A percentile compares a stretch with the other conserved stretches of the same genome.
Evolutionary conservation across 139 green algal species (phyloP).

Genomic region (Parachlorella kessleri): DNA sequence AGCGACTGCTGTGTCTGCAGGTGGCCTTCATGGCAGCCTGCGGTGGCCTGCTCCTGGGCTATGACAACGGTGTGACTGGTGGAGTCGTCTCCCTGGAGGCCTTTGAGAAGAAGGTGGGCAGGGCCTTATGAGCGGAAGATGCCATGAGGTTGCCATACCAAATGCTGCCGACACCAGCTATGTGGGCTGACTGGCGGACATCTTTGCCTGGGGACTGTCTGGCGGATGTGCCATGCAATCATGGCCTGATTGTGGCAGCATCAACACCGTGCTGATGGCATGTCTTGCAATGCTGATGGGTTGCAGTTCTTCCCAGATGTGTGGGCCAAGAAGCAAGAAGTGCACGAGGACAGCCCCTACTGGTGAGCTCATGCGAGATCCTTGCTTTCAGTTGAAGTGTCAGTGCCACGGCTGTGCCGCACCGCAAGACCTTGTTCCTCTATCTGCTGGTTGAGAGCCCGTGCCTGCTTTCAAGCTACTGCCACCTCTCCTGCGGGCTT

Average conservation of each 20-base stretch:
- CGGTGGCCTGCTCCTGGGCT: too few species aligned
- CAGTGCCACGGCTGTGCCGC: too few species aligned
- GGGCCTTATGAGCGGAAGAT: background rate
- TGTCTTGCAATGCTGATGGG: background rate
- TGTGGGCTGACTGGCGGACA: conserved; percentile 42
- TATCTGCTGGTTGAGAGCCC: too few species aligned
- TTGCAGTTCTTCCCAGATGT: too few species aligned
- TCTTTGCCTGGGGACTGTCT: too few species aligned
- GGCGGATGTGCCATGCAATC: background rate
- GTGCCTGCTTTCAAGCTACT: too few species aligned
- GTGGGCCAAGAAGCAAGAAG: too few species aligned
- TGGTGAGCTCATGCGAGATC: background rate
- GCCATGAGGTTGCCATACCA: background rate
- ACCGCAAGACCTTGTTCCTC: too few species aligned
- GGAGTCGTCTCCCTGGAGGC: conserved; percentile 32
- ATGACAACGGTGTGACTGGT: conserved; percentile 39
- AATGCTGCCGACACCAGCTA: background rate
- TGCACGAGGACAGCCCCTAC: too few species aligned
- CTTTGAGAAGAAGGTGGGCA: conserved; percentile 33
- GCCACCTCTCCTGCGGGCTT: background rate
- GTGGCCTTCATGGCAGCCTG: too few species aligned
- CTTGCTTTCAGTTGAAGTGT: too few species aligned
- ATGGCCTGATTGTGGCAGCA: conserved; percentile 2
- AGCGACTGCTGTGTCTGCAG: too few species aligned
- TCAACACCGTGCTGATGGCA: background rate